Conservation (phyloP, 495 filamentous ascomycete genomes). For the Xylaria grammica region DNA sequence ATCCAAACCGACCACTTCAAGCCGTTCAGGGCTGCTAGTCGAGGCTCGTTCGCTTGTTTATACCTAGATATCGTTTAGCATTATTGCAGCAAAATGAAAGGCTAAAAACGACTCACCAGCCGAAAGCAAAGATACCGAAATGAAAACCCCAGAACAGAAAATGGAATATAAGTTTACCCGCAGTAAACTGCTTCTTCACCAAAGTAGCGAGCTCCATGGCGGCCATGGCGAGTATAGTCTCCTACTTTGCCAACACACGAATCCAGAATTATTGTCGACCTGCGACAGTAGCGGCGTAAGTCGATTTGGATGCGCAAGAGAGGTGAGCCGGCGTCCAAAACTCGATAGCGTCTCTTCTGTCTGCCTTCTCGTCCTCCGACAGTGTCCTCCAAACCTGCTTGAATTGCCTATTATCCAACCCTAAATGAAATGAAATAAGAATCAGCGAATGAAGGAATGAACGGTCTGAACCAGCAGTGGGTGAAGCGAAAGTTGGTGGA, state of each 20-base stretch:
- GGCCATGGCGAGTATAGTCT: conserved; percentile 34
- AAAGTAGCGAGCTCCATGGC: conserved; percentile 49
- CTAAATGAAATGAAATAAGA: conserved; percentile 35
- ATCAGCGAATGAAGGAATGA: conserved; percentile 47
- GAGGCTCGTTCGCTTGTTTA: conserved; percentile 69
- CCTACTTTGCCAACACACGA: conserved; percentile 32
- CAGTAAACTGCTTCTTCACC: conserved; percentile 65
- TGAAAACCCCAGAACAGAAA: conserved; percentile 84
- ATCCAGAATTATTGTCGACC: conserved; percentile 53
- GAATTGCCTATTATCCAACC: conserved; percentile 16
- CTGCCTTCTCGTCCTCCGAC: conserved; percentile 20
- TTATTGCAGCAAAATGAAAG: neutral
- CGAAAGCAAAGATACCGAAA: conserved; percentile 77
- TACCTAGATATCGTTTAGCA: conserved; percentile 63
- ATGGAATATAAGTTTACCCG: conserved; percentile 78
- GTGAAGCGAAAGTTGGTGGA: conserved; percentile 49
- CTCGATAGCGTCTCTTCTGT: conserved; percentile 5
- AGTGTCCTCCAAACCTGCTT: conserved; percentile 15
- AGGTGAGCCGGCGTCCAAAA: conserved; percentile 24
- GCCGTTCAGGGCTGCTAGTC: conserved; percentile 77
- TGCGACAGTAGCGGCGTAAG: conserved; percentile 48
- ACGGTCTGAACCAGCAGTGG: conserved; percentile 65
- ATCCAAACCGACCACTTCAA: conserved; percentile 92
- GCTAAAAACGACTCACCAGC: conserved; percentile 70
- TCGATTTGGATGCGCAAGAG: conserved; percentile 31